Base-by-base conservation (phyloP, 768 basidiomycete species). In the Piloderma croceum region DNA sequence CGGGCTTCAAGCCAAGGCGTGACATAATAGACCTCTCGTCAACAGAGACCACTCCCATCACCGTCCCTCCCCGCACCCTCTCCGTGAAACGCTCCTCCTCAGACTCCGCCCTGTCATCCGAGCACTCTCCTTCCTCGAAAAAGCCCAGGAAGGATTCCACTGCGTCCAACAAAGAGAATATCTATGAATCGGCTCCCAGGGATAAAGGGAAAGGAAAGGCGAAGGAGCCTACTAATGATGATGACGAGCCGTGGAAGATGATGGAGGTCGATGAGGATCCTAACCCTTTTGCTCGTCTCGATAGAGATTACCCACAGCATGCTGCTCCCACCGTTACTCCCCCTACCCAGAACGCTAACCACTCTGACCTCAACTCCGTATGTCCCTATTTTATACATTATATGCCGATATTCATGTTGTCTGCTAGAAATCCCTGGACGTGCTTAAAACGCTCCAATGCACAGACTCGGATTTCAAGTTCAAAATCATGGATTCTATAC, bases 1-100 rank as follows among this genome's bases (percentile, higher is more conserved):
- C 75, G 4, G 68, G 68, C 4, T 72, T 71, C 44, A 15, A 31
- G 29, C 25, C 25, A 39, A 39, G 24, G 38, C 25, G 25, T 27
- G 31, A 24, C 38, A 39, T 7, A 10, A 19, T 1, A 29, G 31
- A 12, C 46, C 57, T 20, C 52, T 63, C 10, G 19, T 5, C 34
- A 19, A 19, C 17, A 35, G 9, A 18, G 20, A 9, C 34, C 9
- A 9, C 18, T 10, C 34, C 9, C 9, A 10, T n/a, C n/a, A n/a
- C n/a, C n/a, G n/a, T n/a, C n/a, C n/a, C n/a, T n/a, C n/a, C n/a
- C n/a, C n/a, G n/a, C n/a, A n/a, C n/a, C n/a, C n/a, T n/a, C n/a
- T n/a, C n/a, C n/a, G n/a, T 29, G 27, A 29, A 29, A 29, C 27
- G 27, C 27, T 9, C 27, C 9, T 29, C 27, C 15, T 45, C 52